phyloP scores from a whole-genome alignment of 2,329 filamentous ascomycete species.

The Microcyclospora tardicrescens region DNA sequence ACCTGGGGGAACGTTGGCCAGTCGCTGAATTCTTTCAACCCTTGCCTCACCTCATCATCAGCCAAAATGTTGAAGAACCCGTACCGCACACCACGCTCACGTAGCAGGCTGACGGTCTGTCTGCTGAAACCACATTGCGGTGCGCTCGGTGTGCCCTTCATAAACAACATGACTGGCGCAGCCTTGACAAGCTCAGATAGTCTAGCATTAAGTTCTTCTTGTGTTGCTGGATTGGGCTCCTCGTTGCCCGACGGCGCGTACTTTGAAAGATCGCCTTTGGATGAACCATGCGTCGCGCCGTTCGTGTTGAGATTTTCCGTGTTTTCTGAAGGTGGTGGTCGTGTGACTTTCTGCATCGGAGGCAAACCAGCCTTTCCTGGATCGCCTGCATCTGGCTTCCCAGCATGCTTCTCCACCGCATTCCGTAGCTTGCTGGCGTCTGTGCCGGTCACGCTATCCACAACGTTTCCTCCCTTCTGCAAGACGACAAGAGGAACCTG shows the following conservation, averaged over 20 bases:
- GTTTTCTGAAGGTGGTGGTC: constrained; percentile 28
- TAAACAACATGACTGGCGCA: constrained; percentile 95
- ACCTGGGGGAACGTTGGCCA: constrained; percentile 97
- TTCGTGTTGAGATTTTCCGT: constrained; percentile 20
- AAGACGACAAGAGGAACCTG: constrained; percentile 88
- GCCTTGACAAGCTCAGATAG: constrained; percentile 81
- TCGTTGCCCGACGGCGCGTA: constrained; percentile 35
- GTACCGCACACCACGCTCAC: constrained; percentile 86
- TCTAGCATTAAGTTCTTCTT: constrained; percentile 63
- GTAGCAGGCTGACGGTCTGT: constrained; percentile 72
- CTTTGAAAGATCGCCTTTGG: constrained; percentile 23
- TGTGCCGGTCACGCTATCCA: constrained; percentile 81
- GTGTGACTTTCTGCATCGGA: constrained; percentile 31
- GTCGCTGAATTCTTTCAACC: constrained; percentile 92
- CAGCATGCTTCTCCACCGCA: constrained; percentile 73
- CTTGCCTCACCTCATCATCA: constrained; percentile 92
- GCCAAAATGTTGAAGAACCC: constrained; percentile 99
- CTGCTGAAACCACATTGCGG: constrained; percentile 90
- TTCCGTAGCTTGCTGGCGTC: constrained; percentile 74
- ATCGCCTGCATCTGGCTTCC: constrained; percentile 24
- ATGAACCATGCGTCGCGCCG: constrained; percentile 8
- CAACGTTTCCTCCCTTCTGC: constrained; percentile 56
- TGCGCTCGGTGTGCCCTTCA: constrained; percentile 84
- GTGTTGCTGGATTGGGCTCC: constrained; percentile 20
- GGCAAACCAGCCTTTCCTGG: constrained; percentile 26